A percentile compares a stretch with the other conserved stretches of the same genome.
Evolutionary conservation across 352 stramenopile genomes (phyloP).

Genomic region (Globisporangium cederbergense): DNA sequence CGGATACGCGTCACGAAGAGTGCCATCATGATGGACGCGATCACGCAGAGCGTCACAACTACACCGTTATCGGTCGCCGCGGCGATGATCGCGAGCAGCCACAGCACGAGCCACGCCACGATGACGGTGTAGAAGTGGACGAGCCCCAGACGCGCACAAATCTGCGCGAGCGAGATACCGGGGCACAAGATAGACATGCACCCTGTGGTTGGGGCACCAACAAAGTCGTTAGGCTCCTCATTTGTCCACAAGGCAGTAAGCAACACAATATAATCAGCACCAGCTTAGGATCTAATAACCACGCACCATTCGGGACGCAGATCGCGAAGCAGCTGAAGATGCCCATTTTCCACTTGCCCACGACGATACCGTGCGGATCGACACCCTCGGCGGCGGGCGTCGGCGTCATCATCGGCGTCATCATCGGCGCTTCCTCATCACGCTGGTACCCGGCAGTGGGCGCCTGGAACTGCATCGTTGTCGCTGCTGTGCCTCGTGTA

Average conservation of each 20-base stretch:
- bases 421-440: conserved; percentile 12
- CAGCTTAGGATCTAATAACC: background rate
- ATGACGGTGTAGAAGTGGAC: conserved; percentile 37
- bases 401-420: conserved; percentile 19
- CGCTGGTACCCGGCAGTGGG: conserved; percentile 9
- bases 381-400: conserved; percentile 20
- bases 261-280: background rate
- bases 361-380: conserved; percentile 29
- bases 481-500: background rate
- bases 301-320: conserved; percentile 27
- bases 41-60: conserved; percentile 30
- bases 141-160: conserved; percentile 39
- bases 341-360: conserved; percentile 31
- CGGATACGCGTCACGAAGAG: conserved; percentile 43
- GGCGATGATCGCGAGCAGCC: conserved; percentile 32
- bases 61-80: conserved; percentile 24
- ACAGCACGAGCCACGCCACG: conserved; percentile 26
- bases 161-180: conserved; percentile 40
- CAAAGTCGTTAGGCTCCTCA: background rate
- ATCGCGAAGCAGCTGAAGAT: conserved; percentile 21
- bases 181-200: conserved; percentile 27
- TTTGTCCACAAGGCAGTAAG: background rate
- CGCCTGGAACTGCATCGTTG: conserved; percentile 9
- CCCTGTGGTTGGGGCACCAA: conserved; percentile 4
- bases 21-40: conserved; percentile 25